Evolutionary conservation across 257 asterid genomes (phyloP), one percentile per base, ranked within the genome.

Genomic region (Nicotiana tabacum): DNA sequence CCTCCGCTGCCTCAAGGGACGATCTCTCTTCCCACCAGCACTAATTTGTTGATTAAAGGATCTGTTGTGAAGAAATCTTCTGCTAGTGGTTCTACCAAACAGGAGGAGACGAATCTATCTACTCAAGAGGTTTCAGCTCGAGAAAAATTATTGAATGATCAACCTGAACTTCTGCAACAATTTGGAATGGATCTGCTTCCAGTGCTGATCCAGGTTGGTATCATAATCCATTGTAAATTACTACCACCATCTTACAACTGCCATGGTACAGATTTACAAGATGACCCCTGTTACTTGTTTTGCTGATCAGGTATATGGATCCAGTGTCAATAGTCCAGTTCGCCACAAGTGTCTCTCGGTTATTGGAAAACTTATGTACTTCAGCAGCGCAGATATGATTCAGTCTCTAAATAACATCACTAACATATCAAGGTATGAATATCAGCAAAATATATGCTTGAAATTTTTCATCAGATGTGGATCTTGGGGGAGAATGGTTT

Each of bases 341-440:
- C 98, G 99, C 70, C 97, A 97, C 90, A 95, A 92, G 90, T 97
- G 99, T 84, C 97, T 97, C 81, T 93, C 98, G 21, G 98, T 90
- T 74, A 95, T 97, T 24, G 98, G 97, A 61, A 95, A 97, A 85
- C 96, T 95, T 82, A 93, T 97, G 99, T 95, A 93, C 89, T 97
- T 97, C 89, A 92, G 99, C 89, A 55, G 91, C 51, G 91, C 97
- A 16, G 97, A 93, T 89, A 89, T 89, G 94, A 95, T 97, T 79
- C 94, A 93, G 53, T 92, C 93, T 80, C 86, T 97, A 78, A 88
- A 88, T 69, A 95, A 87, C 77, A 87, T 62, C 56, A 93, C 98
- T 74, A 97, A 97, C 84, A 90, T 97, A 62, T 90, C 99, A 51
- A 95, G 99, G 98, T 97, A 89, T 78, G 65, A 66, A 64, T 58